A percentile compares a stretch with the other conserved stretches of the same genome.
Evolutionary conservation across 2,329 filamentous ascomycete species (phyloP).

Genomic region (Pezicula radicicola): DNA sequence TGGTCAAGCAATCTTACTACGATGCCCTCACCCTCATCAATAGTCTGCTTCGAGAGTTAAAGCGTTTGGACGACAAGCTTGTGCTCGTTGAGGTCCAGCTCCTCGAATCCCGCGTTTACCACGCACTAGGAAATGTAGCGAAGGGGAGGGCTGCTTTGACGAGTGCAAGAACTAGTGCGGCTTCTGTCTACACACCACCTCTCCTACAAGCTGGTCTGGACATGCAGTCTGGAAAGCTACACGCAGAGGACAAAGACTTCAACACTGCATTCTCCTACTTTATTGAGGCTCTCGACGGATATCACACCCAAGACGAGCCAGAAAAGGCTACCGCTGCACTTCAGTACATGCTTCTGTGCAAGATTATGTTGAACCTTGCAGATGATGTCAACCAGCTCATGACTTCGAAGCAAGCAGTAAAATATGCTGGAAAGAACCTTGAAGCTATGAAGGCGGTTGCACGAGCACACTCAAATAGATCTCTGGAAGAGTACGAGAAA

Average conservation of each 20-base stretch:
- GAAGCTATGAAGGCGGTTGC: constrained; percentile 99
- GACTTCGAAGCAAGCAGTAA: constrained; percentile 92
- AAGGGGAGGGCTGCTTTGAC: constrained; percentile 95
- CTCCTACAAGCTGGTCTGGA: constrained; percentile 93
- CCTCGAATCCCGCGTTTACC: constrained; percentile 94
- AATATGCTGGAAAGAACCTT: constrained; percentile 92
- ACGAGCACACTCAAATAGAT: constrained; percentile 90
- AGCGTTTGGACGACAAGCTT: constrained; percentile 97
- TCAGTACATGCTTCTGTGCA: constrained; percentile 99
- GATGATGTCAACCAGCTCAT: constrained; percentile 96
- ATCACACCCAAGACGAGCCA: constrained; percentile 87
- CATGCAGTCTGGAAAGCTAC: constrained; percentile 99
- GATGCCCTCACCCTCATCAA: constrained; percentile 97
- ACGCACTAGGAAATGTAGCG: constrained; percentile 92
- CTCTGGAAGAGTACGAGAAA: constrained; percentile 94
- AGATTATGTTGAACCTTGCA: constrained; percentile 97
- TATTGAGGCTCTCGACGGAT: constrained; percentile 97
- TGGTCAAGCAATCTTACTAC: constrained; percentile 97
- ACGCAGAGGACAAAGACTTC: constrained; percentile 98
- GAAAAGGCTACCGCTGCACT: constrained; percentile 91
- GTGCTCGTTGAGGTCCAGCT: constrained; percentile 97
- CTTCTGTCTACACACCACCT: constrained; percentile 95
- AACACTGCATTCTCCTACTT: constrained; percentile 99
- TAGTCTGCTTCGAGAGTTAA: constrained; percentile 90
- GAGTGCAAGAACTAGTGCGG: constrained; percentile 89